Conservation (phyloP, 2,329 filamentous ascomycete species). For the Cladosporium velox region DNA sequence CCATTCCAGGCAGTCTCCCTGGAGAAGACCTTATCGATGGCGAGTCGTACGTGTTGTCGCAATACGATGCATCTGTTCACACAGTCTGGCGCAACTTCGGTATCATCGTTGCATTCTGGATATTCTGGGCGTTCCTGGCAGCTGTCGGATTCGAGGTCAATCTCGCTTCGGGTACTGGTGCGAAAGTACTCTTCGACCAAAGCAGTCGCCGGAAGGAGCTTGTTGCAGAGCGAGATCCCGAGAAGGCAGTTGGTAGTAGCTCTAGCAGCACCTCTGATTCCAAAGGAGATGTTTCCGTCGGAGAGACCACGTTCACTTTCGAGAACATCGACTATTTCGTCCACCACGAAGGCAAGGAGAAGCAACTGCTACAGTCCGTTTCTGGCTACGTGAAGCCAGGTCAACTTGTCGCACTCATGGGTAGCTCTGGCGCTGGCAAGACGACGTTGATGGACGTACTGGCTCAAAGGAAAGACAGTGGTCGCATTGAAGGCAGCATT, state of each 20-base stretch:
- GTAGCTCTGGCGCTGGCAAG: slow-evolving; percentile 64
- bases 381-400: slow-evolving; percentile 76
- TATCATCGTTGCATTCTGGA: slow-evolving; percentile 60
- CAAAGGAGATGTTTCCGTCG: background rate
- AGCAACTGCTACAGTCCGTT: slow-evolving; percentile 59
- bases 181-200: slow-evolving; percentile 48
- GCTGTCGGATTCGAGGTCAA: slow-evolving; percentile 60
- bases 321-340: slow-evolving; percentile 18
- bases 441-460: slow-evolving; percentile 43
- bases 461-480: slow-evolving; percentile 49
- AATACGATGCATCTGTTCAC: slow-evolving; percentile 36
- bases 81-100: slow-evolving; percentile 62
- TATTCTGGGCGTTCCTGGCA: slow-evolving; percentile 59
- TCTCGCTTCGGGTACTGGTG: slow-evolving; percentile 28
- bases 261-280: background rate
- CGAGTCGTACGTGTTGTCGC: slow-evolving; percentile 60
- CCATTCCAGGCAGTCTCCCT: slow-evolving; percentile 58
- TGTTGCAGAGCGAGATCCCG: slow-evolving; percentile 56
- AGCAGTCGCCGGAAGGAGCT: slow-evolving; percentile 39
- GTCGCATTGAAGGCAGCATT: slow-evolving; percentile 49
- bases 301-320: slow-evolving; percentile 13
- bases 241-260: slow-evolving; percentile 27
- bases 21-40: slow-evolving; percentile 60
- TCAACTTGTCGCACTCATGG: slow-evolving; percentile 77
- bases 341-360: slow-evolving; percentile 40